These are phyloP conservation scores for Eucalyptus cloeziana DNA, from an alignment of 345 rosid species.

Conservation along the genomic window DNA sequence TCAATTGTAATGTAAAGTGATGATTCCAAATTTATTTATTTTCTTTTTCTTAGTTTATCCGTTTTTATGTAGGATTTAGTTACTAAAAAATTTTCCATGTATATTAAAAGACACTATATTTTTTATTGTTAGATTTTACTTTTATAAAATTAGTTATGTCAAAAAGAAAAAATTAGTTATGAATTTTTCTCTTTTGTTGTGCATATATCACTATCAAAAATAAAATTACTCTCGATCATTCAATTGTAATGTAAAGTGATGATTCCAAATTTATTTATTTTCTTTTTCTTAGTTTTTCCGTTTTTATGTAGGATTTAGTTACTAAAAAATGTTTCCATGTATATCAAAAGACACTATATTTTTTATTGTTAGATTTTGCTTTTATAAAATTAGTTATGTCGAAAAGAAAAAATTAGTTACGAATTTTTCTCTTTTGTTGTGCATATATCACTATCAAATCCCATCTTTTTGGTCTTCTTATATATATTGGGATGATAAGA, in stretches of 20 bases:
- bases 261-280: too few relatives aligned
- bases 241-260: too few relatives aligned
- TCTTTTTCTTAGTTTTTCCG: fast-evolving
- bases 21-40: too few relatives aligned
- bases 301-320: background rate
- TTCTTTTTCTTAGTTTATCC: too few relatives aligned
- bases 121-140: background rate
- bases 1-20: too few relatives aligned
- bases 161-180: background rate
- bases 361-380: background rate
- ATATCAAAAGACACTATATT: too few relatives aligned
- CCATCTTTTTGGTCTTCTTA: background rate
- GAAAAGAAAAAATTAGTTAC: background rate
- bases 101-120: too few relatives aligned
- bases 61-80: background rate
- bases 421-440: background rate
- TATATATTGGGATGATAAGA: background rate
- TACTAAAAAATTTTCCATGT: background rate
- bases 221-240: too few relatives aligned
- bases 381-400: background rate
- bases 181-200: too few relatives aligned
- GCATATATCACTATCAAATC: background rate
- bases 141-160: background rate
- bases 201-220: too few relatives aligned
- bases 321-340: background rate